Base-by-base conservation (phyloP, 371 early-diverging fungal species). In the Syncephalastrum racemosum region DNA sequence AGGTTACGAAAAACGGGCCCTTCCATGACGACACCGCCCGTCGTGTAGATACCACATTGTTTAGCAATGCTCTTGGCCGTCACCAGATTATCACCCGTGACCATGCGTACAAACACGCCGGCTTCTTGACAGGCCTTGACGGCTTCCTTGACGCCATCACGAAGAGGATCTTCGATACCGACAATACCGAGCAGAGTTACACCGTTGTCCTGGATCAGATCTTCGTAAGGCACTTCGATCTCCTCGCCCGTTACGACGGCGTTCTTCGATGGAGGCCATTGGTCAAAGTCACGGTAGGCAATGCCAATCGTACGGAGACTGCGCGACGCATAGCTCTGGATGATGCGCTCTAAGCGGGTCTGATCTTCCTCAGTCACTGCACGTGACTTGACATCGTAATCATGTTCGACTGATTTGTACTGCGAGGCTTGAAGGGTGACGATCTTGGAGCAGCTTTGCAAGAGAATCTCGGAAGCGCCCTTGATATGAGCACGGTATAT, bases 381-480 rank as follows among this genome's bases (percentile, higher is more conserved):
- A 19, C 91, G 64, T 4, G 79, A 76, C 44, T 80, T 69, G 44
- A 81, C 58, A 19, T 77, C 70, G 39, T 78, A 77, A 25, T 77
- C 72, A 36, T 69, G 59, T 6, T 59, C 57, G 16, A 52, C 18
- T 2, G 50, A 44, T 4, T 41, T 52, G 47, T 78, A 72, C 8
- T 68, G 50, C 4, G 53, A 27, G 14, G 56, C 60, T 18, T 69
- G 73, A 44, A 68, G 51, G 59, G 82, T 57, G 23, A 75, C 39
- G 50, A 73, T 67, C 10, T 54, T 60, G 39, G 57, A 48, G 39
- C 77, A 80, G 46, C 63, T 43, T 13, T 62, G 44, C 19, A 94
- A 73, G 5, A 95, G 77, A 43, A 93, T 86, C 73, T 95, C 96
- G 23, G 91, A 87, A 18, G 95, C 96, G 55, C 95, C 96, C 72